These are phyloP conservation scores for Tolypocladium guangdongense DNA, from an alignment of 2,329 filamentous ascomycete genomes.

Conservation along the genomic window DNA sequence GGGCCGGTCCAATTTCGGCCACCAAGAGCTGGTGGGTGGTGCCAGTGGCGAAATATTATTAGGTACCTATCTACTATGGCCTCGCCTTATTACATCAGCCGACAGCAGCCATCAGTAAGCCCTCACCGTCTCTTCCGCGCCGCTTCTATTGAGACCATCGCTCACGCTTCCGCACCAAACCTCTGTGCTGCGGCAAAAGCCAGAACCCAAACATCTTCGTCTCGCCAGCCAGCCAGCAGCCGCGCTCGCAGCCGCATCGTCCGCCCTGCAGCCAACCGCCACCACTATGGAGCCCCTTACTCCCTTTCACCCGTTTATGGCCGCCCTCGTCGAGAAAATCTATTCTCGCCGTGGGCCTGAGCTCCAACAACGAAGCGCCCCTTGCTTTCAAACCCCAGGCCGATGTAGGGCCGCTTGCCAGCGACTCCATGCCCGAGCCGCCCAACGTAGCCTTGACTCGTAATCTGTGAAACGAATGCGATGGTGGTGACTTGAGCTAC, in stretches of 20 bases:
- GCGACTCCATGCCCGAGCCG: no score
- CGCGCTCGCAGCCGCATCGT: not conserved
- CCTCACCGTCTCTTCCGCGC: no score
- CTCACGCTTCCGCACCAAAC: not conserved
- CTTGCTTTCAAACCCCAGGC: not conserved
- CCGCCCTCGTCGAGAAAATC: not conserved
- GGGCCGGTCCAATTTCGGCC: not conserved
- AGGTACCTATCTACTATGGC: no score
- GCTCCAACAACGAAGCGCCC: not conserved
- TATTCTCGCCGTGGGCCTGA: not conserved
- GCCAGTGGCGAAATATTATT: no score
- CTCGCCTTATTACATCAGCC: no score
- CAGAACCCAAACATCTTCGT: not conserved
- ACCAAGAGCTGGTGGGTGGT: not conserved
- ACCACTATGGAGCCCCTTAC: not conserved
- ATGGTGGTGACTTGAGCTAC: no score
- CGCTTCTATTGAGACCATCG: not conserved
- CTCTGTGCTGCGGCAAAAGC: not conserved
- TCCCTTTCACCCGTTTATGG: not conserved
- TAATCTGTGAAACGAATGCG: no score
- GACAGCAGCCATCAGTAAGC: not conserved
- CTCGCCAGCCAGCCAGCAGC: not conserved
- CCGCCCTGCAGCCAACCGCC: not conserved
- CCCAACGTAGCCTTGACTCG: no score
- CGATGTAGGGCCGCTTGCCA: no score